Base-by-base conservation (phyloP, 805 yeast genomes). In the Saccharomycopsis fermentans region DNA sequence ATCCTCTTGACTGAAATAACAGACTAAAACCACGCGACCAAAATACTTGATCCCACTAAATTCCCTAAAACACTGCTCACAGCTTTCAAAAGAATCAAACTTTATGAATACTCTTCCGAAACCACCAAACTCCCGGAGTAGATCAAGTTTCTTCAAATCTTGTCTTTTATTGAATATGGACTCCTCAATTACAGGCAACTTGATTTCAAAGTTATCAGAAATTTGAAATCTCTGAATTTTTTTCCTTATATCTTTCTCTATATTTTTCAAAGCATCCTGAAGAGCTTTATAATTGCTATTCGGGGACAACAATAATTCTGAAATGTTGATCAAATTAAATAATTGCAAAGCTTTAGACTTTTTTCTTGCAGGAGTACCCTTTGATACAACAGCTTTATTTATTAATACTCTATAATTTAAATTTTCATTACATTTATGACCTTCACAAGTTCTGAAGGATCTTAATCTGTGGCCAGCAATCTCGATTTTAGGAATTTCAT, bases 31-130 rank as follows among this genome's bases (percentile, higher is more conserved):
- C 0, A 86, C 77, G 55, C 96, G 74, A 52, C 82, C 90, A 62
- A 83, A 81, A 66, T 83, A 90, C 56, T 71, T 70, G 55, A 84
- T 71, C 1, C 96, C 96, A 8, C 86, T 81, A 17, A 89, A 64
- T 9, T 75, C 78, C 9, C 70, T 60, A 70, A 81, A 72, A 0
- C 94, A 95, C 8, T 70, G 68, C 5, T 72, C 67, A 1, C 96
- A 84, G 1, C 71, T 70, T 1, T 78, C 78, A 1, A 74, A 70
- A 12, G 73, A 72, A 0, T 74, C 76, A 69, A 86, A 90, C 68
- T 84, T 81, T 24, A 87, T 81, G 68, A 77, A 90, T 0, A 90
- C 76, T 62, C 81, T 84, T 0, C 97, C 96, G 54, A 84, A 76
- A 5, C 87, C 88, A 39, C 74, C 73, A 3, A 71, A 65, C 54